Percentiles rank a stretch among this genome's conserved stretches.
phyloP scores from a whole-genome alignment of 2,329 filamentous ascomycete species.

The Alternaria consortialis region DNA sequence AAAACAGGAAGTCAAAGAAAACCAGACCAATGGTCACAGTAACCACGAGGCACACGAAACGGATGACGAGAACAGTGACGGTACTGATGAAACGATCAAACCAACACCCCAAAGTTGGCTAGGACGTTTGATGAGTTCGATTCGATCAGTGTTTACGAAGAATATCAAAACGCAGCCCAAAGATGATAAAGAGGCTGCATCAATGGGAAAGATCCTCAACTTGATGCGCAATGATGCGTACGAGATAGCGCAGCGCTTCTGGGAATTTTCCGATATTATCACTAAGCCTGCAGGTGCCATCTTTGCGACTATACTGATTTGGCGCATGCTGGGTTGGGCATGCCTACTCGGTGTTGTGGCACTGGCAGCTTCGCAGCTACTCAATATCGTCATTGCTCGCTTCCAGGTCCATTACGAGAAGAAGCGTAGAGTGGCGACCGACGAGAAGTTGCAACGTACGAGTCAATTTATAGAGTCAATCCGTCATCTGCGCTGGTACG shows the following conservation, averaged over 20 bases:
- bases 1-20: constrained; percentile 43
- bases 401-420: constrained; percentile 74
- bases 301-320: constrained; percentile 76
- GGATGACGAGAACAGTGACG: constrained; percentile 24
- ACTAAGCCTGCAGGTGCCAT: constrained; percentile 80
- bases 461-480: constrained; percentile 89
- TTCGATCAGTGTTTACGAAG: constrained; percentile 30
- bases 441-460: constrained; percentile 79
- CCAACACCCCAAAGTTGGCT: constrained; percentile 13
- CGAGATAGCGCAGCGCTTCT: constrained; percentile 83
- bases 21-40: constrained; percentile 27
- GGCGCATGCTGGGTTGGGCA: constrained; percentile 80
- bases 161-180: constrained; percentile 37
- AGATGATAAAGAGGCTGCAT: constrained; percentile 67
- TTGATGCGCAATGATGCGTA: constrained; percentile 84
- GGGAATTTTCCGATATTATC: constrained; percentile 82
- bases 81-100: constrained; percentile 10
- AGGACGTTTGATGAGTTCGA: constrained; percentile 12
- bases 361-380: constrained; percentile 71
- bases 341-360: constrained; percentile 78
- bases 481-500: constrained; percentile 81
- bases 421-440: constrained; percentile 75
- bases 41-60: constrained; percentile 26
- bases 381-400: constrained; percentile 74
- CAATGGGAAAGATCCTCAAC: constrained; percentile 90